Conservation (phyloP, 306 rosid genomes). For the Medicago lupulina region DNA sequence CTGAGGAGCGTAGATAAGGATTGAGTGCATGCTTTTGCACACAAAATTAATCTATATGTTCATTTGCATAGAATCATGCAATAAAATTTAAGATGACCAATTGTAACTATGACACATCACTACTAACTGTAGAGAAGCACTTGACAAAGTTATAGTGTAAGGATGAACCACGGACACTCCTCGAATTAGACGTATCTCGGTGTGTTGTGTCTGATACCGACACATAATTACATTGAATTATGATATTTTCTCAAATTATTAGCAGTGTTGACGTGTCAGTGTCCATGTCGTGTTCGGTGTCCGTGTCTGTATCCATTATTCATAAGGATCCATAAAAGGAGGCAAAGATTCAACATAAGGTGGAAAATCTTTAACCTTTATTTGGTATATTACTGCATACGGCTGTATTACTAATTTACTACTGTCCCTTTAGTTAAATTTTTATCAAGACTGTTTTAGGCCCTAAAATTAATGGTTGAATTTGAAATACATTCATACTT, state of each 20-base stretch:
- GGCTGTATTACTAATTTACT: background rate
- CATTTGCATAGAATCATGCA: conserved; percentile 11
- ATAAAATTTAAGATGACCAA: background rate
- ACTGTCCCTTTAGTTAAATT: background rate
- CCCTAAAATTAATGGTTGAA: background rate
- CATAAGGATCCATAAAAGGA: conserved; percentile 23
- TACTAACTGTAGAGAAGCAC: background rate
- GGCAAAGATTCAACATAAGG: conserved; percentile 1
- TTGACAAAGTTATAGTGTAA: conserved; percentile 9
- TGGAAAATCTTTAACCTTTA: conserved; percentile 4
- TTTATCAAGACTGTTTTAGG: background rate
- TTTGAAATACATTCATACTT: too few species aligned
- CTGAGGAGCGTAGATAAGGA: too few species aligned
- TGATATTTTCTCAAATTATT: too few species aligned
- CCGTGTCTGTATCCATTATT: too few species aligned
- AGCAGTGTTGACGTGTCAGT: too few species aligned
- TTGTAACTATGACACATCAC: conserved; percentile 2
- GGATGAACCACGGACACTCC: too few species aligned
- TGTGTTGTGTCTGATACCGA: too few species aligned
- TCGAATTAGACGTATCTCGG: too few species aligned
- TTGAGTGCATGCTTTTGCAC: background rate
- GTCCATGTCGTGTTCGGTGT: too few species aligned
- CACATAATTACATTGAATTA: too few species aligned
- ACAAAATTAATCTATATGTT: background rate
- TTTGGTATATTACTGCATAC: background rate